These are phyloP conservation scores for Penicillium verhagenii DNA, from an alignment of 495 filamentous ascomycete species.

Conservation along the genomic window DNA sequence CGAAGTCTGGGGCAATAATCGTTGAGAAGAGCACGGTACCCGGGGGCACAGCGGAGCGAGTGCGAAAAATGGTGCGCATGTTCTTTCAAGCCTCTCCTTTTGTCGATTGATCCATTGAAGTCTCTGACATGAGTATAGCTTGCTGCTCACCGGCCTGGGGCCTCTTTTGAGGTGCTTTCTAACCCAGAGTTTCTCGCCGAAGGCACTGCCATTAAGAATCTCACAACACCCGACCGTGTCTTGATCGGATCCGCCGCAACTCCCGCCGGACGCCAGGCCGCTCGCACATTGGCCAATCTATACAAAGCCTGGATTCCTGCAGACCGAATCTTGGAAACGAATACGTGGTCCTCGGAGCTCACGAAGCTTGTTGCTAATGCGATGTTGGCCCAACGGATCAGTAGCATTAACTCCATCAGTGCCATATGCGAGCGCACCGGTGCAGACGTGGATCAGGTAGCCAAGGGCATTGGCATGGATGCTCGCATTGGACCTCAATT, in stretches of 20 bases:
- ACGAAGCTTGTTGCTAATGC: constrained; percentile 80
- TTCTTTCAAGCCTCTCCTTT: not conserved
- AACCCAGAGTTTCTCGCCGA: constrained; percentile 85
- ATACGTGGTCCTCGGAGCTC: constrained; percentile 78
- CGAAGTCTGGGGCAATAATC: constrained; percentile 66
- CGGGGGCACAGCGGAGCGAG: constrained; percentile 69
- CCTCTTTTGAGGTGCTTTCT: constrained; percentile 72
- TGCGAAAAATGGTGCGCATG: constrained; percentile 58
- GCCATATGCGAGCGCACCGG: constrained; percentile 79
- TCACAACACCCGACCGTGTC: constrained; percentile 72
- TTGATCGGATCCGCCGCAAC: constrained; percentile 70
- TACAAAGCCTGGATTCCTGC: constrained; percentile 73
- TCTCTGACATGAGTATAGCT: constrained; percentile 44
- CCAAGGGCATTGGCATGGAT: constrained; percentile 68
- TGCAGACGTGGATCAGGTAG: constrained; percentile 72
- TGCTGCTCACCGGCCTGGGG: constrained; percentile 53
- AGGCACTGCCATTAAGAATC: constrained; percentile 70
- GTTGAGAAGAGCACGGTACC: constrained; percentile 87
- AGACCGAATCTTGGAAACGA: constrained; percentile 65
- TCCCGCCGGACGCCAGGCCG: constrained; percentile 56
- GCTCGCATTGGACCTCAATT: constrained; percentile 69
- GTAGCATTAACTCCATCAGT: constrained; percentile 78
- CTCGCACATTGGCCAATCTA: constrained; percentile 58
- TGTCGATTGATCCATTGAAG: constrained; percentile 30
- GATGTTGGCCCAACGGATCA: constrained; percentile 80